These are phyloP conservation scores for Durio zibethinus DNA, from an alignment of 345 rosid species.

Conservation along the genomic window DNA sequence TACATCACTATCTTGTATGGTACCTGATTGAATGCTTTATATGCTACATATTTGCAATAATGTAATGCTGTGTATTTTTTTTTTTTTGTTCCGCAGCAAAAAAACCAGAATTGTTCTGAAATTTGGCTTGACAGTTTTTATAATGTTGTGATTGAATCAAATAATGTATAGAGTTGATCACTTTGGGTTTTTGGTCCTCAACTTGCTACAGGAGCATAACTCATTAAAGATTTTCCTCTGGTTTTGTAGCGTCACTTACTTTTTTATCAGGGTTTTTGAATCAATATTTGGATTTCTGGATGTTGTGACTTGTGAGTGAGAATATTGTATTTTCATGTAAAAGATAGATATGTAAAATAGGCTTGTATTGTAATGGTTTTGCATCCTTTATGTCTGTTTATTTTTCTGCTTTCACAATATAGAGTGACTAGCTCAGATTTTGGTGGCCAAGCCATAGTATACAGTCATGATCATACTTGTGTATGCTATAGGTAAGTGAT, in stretches of 20 bases:
- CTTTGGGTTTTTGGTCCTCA: background rate
- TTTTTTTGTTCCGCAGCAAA: background rate
- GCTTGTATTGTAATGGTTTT: background rate
- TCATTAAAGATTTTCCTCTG: background rate
- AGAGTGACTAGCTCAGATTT: background rate
- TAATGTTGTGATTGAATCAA: background rate
- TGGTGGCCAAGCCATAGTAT: background rate
- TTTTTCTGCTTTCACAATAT: background rate
- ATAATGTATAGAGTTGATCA: background rate
- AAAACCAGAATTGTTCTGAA: background rate
- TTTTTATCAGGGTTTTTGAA: background rate
- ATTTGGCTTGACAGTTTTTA: background rate
- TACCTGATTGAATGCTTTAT: background rate
- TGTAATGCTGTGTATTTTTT: background rate
- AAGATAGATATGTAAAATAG: background rate
- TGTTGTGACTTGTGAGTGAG: background rate
- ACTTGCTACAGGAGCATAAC: background rate
- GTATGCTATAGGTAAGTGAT: slow-evolving; percentile 7
- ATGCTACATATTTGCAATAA: background rate
- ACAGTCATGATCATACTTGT: background rate
- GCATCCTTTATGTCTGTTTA: background rate
- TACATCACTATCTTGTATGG: background rate
- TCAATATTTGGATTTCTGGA: background rate
- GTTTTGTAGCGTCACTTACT: background rate
- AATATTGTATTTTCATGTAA: background rate